Evolutionary conservation across 2,329 filamentous ascomycete species (phyloP).

Genomic region (Xylariales sp.): DNA sequence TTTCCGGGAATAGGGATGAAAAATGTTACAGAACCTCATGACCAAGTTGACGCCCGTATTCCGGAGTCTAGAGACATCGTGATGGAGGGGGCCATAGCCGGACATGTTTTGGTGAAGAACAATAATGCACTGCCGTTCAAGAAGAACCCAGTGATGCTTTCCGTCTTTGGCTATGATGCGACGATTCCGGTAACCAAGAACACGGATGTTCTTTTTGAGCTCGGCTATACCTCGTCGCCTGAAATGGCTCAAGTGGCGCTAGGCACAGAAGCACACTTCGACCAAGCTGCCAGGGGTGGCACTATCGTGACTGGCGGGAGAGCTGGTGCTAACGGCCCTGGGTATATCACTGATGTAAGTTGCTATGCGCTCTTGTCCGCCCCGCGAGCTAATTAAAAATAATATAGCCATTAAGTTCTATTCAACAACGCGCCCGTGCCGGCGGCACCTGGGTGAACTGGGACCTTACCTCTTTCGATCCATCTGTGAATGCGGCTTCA

Average conservation of each 20-base stretch:
- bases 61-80: slow-evolving; percentile 57
- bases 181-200: slow-evolving; percentile 60
- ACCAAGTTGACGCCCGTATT: slow-evolving; percentile 62
- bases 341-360: slow-evolving; percentile 62
- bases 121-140: slow-evolving; percentile 70
- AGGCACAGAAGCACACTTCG: slow-evolving; percentile 57
- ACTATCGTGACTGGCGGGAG: slow-evolving; percentile 65
- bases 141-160: slow-evolving; percentile 65
- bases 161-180: slow-evolving; percentile 75
- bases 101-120: slow-evolving; percentile 84
- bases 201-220: slow-evolving; percentile 57
- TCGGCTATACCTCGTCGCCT: slow-evolving; percentile 60
- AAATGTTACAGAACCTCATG: slow-evolving; percentile 63
- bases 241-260: slow-evolving; percentile 60
- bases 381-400: slow-evolving; percentile 31
- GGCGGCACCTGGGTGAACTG: slow-evolving; percentile 70
- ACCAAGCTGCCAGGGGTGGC: slow-evolving; percentile 62
- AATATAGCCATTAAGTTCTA: slow-evolving; percentile 63
- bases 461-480: slow-evolving; percentile 61
- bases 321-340: slow-evolving; percentile 62
- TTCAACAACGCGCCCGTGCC: slow-evolving; percentile 64
- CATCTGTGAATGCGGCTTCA: slow-evolving; percentile 58
- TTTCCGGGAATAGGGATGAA: slow-evolving; percentile 67
- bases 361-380: slow-evolving; percentile 42
- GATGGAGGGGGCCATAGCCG: slow-evolving; percentile 66